Conservation (phyloP, 805 yeast species). For the Lipomyces chichibuensis region DNA sequence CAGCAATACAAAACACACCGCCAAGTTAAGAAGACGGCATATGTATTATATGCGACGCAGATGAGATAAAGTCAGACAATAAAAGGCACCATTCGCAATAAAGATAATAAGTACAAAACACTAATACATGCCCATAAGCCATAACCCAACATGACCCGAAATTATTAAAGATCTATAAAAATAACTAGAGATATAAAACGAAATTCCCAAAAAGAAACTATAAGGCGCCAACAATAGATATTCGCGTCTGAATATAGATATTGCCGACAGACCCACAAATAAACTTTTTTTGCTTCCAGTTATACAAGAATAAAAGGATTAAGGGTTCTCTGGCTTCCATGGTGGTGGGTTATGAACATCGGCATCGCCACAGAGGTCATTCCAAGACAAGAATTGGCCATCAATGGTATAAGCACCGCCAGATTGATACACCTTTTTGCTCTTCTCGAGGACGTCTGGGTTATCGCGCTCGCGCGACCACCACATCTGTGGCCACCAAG, state of each 20-base stretch:
- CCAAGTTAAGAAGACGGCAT: not conserved
- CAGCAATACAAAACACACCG: not conserved
- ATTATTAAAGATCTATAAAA: not conserved
- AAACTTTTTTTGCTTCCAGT: not conserved
- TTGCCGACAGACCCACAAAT: not conserved
- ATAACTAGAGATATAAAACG: not conserved
- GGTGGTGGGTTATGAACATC: slow-evolving; percentile 28
- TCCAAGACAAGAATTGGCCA: slow-evolving; percentile 32
- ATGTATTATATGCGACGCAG: not conserved
- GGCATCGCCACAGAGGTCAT: slow-evolving; percentile 20
- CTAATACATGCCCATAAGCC: not conserved
- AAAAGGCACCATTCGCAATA: not conserved
- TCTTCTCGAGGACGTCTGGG: slow-evolving; percentile 23
- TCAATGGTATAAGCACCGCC: slow-evolving; percentile 33
- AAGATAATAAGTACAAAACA: not conserved
- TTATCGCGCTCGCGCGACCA: slow-evolving; percentile 22
- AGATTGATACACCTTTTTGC: slow-evolving; percentile 21
- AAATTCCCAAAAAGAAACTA: not conserved
- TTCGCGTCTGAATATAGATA: not conserved
- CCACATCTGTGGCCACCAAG: slow-evolving; percentile 37
- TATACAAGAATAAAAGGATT: not conserved
- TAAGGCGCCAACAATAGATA: not conserved
- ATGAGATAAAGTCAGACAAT: not conserved
- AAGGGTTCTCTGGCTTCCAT: not conserved
- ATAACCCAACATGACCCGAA: not conserved